phyloP scores from a whole-genome alignment of 2,329 filamentous ascomycete genomes.

The Pyricularia pennisetigena region DNA sequence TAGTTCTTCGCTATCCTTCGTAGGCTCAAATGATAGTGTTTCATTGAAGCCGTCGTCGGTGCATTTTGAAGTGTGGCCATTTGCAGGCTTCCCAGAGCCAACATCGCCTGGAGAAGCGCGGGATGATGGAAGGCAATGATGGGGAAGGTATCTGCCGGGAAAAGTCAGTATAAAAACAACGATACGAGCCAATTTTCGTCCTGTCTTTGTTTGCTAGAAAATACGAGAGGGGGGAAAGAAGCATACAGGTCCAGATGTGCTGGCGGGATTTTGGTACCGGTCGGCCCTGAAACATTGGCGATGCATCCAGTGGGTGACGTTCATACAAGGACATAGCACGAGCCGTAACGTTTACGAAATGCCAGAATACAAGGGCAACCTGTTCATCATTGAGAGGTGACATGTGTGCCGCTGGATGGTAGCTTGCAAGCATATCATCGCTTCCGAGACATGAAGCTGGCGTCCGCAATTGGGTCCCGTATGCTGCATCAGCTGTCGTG shows the following conservation, averaged over 20 bases:
- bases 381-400: conserved; percentile 72
- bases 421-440: conserved; percentile 49
- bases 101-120: conserved; percentile 82
- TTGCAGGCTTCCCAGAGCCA: conserved; percentile 78
- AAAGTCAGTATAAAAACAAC: neutral
- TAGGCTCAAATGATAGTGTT: conserved; percentile 84
- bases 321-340: conserved; percentile 83
- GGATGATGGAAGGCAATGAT: conserved; percentile 75
- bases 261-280: conserved; percentile 54
- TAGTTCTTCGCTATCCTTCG: conserved; percentile 71
- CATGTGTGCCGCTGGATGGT: conserved; percentile 53
- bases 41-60: conserved; percentile 70
- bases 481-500: conserved; percentile 23
- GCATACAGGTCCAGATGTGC: conserved; percentile 54
- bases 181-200: neutral
- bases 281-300: conserved; percentile 52
- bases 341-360: conserved; percentile 84
- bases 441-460: conserved; percentile 35
- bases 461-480: conserved; percentile 35
- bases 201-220: neutral
- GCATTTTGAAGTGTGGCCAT: conserved; percentile 72
- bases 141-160: conserved; percentile 59
- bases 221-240: conserved; percentile 11
- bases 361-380: conserved; percentile 76
- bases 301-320: conserved; percentile 65